Percentiles rank a stretch among this genome's conserved stretches.
These are phyloP conservation scores for Colletotrichum sansevieriae DNA, from an alignment of 2,329 filamentous ascomycete genomes.

Conservation along the genomic window DNA sequence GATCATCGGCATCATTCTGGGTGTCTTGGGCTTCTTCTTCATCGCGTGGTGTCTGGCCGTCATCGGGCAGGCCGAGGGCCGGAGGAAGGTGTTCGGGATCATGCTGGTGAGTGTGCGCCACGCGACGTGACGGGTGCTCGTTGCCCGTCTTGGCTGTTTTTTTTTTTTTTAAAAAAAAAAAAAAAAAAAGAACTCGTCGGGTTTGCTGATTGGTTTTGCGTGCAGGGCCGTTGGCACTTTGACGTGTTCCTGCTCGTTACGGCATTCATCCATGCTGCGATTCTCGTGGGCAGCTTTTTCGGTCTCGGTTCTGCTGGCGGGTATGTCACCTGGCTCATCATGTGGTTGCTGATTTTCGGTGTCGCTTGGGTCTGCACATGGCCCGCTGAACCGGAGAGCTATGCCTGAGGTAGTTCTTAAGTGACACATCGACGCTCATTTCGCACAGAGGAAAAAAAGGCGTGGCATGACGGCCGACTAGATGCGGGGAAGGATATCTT, in stretches of 20 bases:
- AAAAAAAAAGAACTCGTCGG: background rate
- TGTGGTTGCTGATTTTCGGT: conserved; percentile 37
- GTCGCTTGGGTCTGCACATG: conserved; percentile 36
- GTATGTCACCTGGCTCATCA: conserved; percentile 29
- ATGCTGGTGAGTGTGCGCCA: conserved; percentile 24
- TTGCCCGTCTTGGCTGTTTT: conserved; percentile 10
- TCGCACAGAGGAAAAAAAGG: too few species aligned
- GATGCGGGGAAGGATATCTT: background rate
- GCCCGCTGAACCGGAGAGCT: conserved; percentile 31
- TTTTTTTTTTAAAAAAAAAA: too few species aligned
- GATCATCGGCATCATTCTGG: conserved; percentile 27
- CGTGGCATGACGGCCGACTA: background rate
- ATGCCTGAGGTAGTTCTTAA: background rate
- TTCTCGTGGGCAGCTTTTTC: conserved; percentile 26
- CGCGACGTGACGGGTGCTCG: background rate
- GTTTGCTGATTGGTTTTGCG: background rate
- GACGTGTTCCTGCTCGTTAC: conserved; percentile 26
- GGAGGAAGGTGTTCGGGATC: conserved; percentile 31
- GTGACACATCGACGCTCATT: too few species aligned
- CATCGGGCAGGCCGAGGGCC: conserved; percentile 34
- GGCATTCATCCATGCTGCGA: conserved; percentile 23
- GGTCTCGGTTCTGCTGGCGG: conserved; percentile 14
- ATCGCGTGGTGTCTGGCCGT: conserved; percentile 36
- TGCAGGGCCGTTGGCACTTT: conserved; percentile 29
- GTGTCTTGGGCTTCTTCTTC: conserved; percentile 28